Evolutionary conservation across 345 rosid species (phyloP).

Genomic region (Boechera stricta): DNA sequence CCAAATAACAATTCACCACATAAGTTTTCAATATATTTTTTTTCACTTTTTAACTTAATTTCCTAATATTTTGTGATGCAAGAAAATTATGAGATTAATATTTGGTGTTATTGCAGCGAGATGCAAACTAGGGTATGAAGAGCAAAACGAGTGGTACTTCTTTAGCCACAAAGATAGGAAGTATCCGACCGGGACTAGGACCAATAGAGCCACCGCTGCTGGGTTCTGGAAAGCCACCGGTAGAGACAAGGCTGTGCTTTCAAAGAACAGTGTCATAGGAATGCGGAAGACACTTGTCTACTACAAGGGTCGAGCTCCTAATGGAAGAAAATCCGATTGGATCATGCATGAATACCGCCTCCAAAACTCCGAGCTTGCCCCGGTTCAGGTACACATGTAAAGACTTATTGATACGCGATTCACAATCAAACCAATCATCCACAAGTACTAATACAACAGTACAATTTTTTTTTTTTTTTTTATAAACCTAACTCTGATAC

Average conservation of each 20-base stretch:
- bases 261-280: constrained; percentile 77
- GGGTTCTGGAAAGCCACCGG: constrained; percentile 99
- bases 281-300: constrained; percentile 96
- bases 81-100: constrained; percentile 8
- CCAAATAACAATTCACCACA: constrained; percentile 14
- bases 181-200: constrained; percentile 92
- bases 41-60: background rate
- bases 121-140: constrained; percentile 81
- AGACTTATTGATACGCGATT: background rate
- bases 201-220: constrained; percentile 86
- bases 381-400: constrained; percentile 62
- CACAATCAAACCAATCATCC: background rate
- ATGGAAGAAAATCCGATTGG: constrained; percentile 91
- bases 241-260: constrained; percentile 86
- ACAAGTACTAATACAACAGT: background rate
- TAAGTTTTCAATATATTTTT: background rate
- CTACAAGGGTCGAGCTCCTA: constrained; percentile 93
- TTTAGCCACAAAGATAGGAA: constrained; percentile 98
- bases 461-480: too few species aligned
- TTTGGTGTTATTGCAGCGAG: constrained; percentile 53
- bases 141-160: constrained; percentile 94
- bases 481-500: too few species aligned
- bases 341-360: constrained; percentile 96
- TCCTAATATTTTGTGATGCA: constrained; percentile 12
- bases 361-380: constrained; percentile 71